These are phyloP conservation scores for Tilletia setariae DNA, from an alignment of 1,284 basidiomycete genomes.

Conservation along the genomic window DNA sequence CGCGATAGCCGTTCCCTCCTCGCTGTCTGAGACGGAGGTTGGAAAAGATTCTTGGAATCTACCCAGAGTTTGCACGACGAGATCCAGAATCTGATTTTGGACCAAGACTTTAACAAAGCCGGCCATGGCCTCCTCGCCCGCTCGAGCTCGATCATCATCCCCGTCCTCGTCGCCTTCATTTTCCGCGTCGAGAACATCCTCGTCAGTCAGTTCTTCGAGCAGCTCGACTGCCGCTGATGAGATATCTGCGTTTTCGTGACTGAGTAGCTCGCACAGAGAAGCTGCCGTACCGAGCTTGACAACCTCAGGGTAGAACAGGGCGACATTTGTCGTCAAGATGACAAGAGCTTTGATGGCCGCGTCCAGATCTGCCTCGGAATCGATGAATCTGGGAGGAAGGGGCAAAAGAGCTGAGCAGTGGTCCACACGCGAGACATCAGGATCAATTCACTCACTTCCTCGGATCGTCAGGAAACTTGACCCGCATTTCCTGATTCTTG, in stretches of 20 bases:
- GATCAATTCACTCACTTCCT: conserved; percentile 32
- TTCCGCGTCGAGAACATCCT: conserved; percentile 79
- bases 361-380: conserved; percentile 94
- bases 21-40: conserved; percentile 21
- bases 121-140: conserved; percentile 11
- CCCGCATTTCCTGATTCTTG: conserved; percentile 91
- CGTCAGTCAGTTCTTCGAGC: conserved; percentile 90
- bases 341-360: conserved; percentile 73
- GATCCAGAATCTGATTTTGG: conserved; percentile 75
- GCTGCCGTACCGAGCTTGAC: conserved; percentile 70
- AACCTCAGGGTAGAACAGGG: conserved; percentile 82
- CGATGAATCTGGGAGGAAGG: conserved; percentile 79
- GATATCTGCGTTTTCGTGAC: conserved; percentile 54
- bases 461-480: conserved; percentile 50
- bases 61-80: conserved; percentile 80
- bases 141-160: conserved; percentile 62
- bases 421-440: background rate
- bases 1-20: background rate
- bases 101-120: conserved; percentile 53
- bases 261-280: conserved; percentile 73
- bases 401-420: background rate
- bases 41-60: conserved; percentile 39
- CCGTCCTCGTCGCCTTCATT: conserved; percentile 67
- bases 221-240: conserved; percentile 39
- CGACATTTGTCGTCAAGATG: conserved; percentile 81